phyloP scores from a whole-genome alignment of 2,329 filamentous ascomycete species.

The Hymenoscyphus albidus region DNA sequence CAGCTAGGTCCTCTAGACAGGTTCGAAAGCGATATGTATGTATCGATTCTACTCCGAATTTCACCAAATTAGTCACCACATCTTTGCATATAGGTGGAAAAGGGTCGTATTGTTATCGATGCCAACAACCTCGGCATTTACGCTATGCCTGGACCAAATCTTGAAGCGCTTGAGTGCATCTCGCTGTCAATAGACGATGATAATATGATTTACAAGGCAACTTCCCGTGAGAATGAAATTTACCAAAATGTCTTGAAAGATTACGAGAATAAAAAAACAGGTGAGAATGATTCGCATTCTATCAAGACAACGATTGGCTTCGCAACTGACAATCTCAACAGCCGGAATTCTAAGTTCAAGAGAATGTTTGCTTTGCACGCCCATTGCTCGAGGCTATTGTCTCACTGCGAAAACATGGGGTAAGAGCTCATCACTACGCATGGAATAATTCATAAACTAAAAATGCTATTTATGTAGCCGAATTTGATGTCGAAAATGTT shows the following conservation, averaged over 20 bases:
- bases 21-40: conserved; percentile 20
- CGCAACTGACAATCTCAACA: not conserved
- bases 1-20: conserved; percentile 18
- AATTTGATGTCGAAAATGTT: conserved; percentile 26
- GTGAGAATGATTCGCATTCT: not conserved
- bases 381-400: conserved; percentile 33
- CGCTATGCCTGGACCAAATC: conserved; percentile 14
- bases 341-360: conserved; percentile 11
- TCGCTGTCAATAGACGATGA: not conserved
- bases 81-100: conserved; percentile 17
- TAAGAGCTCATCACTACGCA: conserved; percentile 14
- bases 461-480: conserved; percentile 5
- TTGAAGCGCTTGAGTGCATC: conserved; percentile 10
- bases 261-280: conserved; percentile 7
- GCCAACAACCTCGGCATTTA: conserved; percentile 19
- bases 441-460: conserved; percentile 6
- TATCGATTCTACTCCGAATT: conserved; percentile 1
- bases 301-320: not conserved
- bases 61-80: conserved; percentile 6
- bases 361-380: conserved; percentile 29
- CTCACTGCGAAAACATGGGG: conserved; percentile 36
- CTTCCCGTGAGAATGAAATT: conserved; percentile 12
- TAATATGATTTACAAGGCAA: conserved; percentile 20
- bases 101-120: conserved; percentile 22
- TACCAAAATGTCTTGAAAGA: conserved; percentile 15